Evolutionary conservation across 2,329 filamentous ascomycete genomes (phyloP), one percentile per base, ranked within the genome.

Genomic region (Helminthosporium solani): DNA sequence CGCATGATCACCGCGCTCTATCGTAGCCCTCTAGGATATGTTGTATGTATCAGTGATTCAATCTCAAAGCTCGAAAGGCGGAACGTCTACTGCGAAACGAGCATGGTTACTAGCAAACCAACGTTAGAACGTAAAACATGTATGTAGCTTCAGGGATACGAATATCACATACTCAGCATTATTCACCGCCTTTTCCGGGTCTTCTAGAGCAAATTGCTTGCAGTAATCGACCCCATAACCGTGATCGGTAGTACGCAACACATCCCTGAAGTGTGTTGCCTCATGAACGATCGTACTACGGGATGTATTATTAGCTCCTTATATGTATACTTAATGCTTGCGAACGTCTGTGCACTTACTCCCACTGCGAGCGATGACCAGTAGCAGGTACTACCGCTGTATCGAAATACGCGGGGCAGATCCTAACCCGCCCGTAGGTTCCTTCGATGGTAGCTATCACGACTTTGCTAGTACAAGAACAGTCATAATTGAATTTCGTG

Each of bases 91-190:
- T 6, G 40, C 31, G 23, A 42, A 42, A 15, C 31, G 30, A 7
- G 40, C 40, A 27, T 42, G 40, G 14, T 42, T 42, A 34, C 40
- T 42, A 21, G 3, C 14, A 18, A 2, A 34, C 9, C 30, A n/a
- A 18, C 14, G 12, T 25, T 2, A 28, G 9, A 18, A 34, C 5
- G 9, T 6, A 25, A 7, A 19, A 31, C n/a, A n/a, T n/a, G n/a
- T 1, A 2, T 38, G 7, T 38, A 9, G 21, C 20, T 27, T 27
- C 25, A 27, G 7, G 7, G 25, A 27, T 27, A 12, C 7, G n/a
- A 20, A 7, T n/a, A 19, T 6, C 5, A 42, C 40, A 33, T 34
- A 42, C 40, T 42, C 40, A 11, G 40, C 40, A 34, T 42, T 42
- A 3, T 34, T n/a, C 3, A 42, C 18, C 6, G 40, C 40, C 31